Evolutionary conservation across 2,329 filamentous ascomycete genomes (phyloP), one percentile per base, ranked within the genome.

Genomic region (Verticillium isaacii): DNA sequence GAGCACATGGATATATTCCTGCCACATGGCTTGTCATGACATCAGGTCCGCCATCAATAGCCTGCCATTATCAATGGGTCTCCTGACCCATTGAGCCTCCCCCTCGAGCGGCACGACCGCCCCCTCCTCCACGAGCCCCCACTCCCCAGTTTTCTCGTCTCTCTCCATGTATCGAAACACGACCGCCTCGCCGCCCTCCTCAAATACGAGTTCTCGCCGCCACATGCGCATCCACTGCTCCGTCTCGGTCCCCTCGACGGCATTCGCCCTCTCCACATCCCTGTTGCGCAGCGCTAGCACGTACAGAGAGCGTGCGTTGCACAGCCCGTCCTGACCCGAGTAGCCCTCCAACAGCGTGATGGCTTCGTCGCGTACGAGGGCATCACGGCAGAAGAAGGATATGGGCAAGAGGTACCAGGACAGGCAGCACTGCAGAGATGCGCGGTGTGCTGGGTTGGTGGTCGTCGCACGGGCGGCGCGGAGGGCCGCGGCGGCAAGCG

Each of bases 61-160:
- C 32, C 19, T 34, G 5, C n/a, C 56, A 4, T 56, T 45, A 2
- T 25, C 57, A 1, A 23, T 8, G 4, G n/a, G 45, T 14, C 45
- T 52, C 19, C 19, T 52, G 9, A 25, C 19, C 45, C 45, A 52
- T 19, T 3, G 2, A n/a, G 45, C 45, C 19, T 77, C 70, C 1
- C 64, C 36, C 0, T 63, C 64, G 2, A 72, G 69, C 12, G 61
- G 60, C 36, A 74, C 71, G 7, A 70, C 68, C 1, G 75, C 75
- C 2, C 66, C 67, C 60, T 78, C 77, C 60, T 79, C 77, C 1
- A 78, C 66, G 17, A 77, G 64, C 36, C 68, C 70, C 77, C 77
- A 79, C 11, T 63, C 56, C 0, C 70, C 72, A 0, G 71, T 72
- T 5, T 58, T 19, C 3, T 60, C 45, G 12, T 72, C 61, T 17